phyloP scores from a whole-genome alignment of 208 protist species.

The Borovskyia barvae region DNA sequence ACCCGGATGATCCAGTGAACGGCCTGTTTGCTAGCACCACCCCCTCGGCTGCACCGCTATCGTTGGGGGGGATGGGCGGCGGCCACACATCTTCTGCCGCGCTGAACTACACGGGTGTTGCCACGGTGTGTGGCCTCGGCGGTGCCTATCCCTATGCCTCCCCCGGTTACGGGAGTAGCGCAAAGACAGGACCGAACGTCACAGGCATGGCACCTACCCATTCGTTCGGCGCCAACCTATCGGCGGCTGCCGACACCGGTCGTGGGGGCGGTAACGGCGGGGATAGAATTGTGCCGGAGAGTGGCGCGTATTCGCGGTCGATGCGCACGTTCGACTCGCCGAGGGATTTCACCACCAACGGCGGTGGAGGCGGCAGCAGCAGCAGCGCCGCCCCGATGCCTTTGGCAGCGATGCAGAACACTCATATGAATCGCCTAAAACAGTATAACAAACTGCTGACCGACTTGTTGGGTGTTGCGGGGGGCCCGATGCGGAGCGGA shows the following conservation, averaged over 20 bases:
- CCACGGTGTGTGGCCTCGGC: neutral
- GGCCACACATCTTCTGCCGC: neutral
- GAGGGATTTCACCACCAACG: too few relatives aligned
- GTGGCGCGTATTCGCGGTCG: neutral
- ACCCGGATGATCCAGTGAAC: slow-evolving; percentile 12
- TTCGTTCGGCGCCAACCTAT: neutral
- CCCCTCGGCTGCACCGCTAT: neutral
- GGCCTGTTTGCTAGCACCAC: neutral
- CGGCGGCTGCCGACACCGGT: neutral
- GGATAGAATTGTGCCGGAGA: neutral
- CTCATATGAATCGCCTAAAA: slow-evolving; percentile 27
- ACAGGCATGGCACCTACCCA: neutral
- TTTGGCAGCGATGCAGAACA: slow-evolving; percentile 4
- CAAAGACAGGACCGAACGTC: neutral
- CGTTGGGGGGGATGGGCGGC: too few relatives aligned
- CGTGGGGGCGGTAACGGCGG: neutral
- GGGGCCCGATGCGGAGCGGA: slow-evolving; percentile 39
- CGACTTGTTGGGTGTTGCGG: slow-evolving; percentile 36
- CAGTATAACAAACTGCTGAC: slow-evolving; percentile 32
- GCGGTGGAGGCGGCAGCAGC: neutral
- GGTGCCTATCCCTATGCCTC: neutral
- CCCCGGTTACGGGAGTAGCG: neutral
- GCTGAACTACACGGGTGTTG: neutral
- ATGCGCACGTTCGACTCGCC: slow-evolving; percentile 11
- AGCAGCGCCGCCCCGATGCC: neutral